Conservation (phyloP, 352 stramenopile genomes). For the Phytophthora tubulina region DNA sequence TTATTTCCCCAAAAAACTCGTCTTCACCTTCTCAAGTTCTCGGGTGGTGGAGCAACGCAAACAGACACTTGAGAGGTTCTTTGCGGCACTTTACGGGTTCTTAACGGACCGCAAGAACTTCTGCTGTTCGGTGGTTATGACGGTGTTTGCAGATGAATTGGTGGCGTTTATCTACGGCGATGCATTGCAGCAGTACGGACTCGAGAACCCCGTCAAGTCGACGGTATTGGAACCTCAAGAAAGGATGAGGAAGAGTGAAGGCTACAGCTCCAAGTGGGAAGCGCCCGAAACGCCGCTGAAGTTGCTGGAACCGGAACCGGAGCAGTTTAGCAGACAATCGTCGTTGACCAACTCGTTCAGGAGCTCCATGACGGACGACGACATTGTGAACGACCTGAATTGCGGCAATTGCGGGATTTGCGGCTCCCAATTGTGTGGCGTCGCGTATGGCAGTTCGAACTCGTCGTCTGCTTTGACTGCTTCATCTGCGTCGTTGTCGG, state of each 20-base stretch:
- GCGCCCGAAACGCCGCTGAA: conserved; percentile 19
- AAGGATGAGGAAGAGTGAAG: conserved; percentile 12
- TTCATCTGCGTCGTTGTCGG: conserved; percentile 35
- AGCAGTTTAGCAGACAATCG: conserved; percentile 19
- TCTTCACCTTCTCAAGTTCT: conserved; percentile 62
- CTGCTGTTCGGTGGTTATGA: conserved; percentile 54
- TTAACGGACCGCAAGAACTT: conserved; percentile 73
- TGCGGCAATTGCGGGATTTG: conserved; percentile 49
- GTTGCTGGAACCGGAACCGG: conserved; percentile 8
- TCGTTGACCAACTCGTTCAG: conserved; percentile 32
- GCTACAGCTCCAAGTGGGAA: conserved; percentile 29
- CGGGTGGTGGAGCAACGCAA: conserved; percentile 57
- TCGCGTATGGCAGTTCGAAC: conserved; percentile 47
- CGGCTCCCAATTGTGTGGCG: conserved; percentile 54
- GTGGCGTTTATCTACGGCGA: conserved; percentile 78
- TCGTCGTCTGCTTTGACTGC: conserved; percentile 22
- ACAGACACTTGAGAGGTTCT: conserved; percentile 66
- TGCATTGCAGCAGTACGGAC: conserved; percentile 55
- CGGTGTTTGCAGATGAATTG: conserved; percentile 51
- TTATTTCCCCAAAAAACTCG: conserved; percentile 78
- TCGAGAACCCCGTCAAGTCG: conserved; percentile 41
- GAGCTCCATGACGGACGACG: conserved; percentile 41
- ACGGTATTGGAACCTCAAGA: conserved; percentile 1
- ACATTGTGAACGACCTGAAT: conserved; percentile 36
- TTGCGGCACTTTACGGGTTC: conserved; percentile 64